Base-by-base conservation (phyloP, 2,329 filamentous ascomycete genomes). In the Xylaria sp. region DNA sequence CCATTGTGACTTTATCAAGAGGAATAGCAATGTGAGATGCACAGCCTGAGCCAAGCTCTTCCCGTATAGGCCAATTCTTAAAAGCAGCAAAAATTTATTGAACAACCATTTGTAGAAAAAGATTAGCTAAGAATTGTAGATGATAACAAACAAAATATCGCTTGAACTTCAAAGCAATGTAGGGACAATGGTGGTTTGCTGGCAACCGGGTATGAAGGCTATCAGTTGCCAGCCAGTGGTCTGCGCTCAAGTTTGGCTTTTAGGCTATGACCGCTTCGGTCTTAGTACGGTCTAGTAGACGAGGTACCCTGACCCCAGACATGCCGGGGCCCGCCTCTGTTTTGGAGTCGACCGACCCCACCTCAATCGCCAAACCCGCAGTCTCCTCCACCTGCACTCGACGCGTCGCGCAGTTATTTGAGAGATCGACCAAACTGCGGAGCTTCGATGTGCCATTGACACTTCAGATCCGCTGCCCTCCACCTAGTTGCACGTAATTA, bases 361-460 rank as follows among this genome's bases (percentile, higher is more conserved):
- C 46, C n/a, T 18, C n/a, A n/a, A 20, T 48, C 46, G n/a, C 18
- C n/a, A 48, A 48, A 48, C 5, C 44, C 44, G n/a, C 46, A 48
- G n/a, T 48, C 6, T 37, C 34, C 34, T 37, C 34, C 34, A 37
- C 34, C 8, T 20, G n/a, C n/a, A 20, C 7, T 48, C n/a, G 46
- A 48, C 46, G 46, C 46, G 46, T 23, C 46, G 46, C 46, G 46
- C 6, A 48, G 20, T n/a, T 18, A 48, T 7, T n/a, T 18, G 7
- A 37, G 34, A 37, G 7, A 48, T 2, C 15, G 18, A 46, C 41
- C 18, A 18, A n/a, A 6, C 41, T 15, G 7, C 15, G 41, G 18
- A n/a, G 6, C 41, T 46, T 46, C 18, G 5, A 46, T 46, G 46
- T n/a, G 31, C 25, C 63, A 61, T 65, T 63, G 66, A 39, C 37